Conservation (phyloP, 306 rosid species). For the Dicorynia guianensis region DNA sequence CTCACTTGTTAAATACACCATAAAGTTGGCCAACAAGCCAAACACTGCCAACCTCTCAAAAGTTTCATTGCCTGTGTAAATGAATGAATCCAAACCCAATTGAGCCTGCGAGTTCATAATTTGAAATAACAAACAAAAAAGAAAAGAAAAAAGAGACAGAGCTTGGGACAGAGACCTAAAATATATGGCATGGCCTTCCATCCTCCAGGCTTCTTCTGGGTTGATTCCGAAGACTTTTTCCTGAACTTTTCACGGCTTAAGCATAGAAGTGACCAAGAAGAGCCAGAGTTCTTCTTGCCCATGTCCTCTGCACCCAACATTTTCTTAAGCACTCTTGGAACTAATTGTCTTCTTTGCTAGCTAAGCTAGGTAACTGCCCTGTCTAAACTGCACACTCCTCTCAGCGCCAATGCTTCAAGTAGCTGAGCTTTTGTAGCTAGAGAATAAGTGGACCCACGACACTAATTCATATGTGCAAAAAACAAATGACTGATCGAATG, state of each 20-base stretch:
- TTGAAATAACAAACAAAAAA: not conserved
- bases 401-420: not conserved
- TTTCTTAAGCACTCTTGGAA: not conserved
- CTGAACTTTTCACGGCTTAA: not conserved
- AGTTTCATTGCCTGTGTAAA: constrained; percentile 73
- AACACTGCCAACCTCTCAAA: constrained; percentile 78
- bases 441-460: not conserved
- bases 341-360: not conserved
- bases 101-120: no score
- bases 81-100: not conserved
- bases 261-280: not conserved
- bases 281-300: not conserved
- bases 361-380: not conserved
- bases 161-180: constrained; percentile 56
- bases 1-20: constrained; percentile 70
- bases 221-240: constrained; percentile 22
- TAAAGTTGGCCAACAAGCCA: constrained; percentile 76
- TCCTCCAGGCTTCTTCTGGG: constrained; percentile 57
- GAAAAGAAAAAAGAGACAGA: not conserved
- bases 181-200: constrained; percentile 80
- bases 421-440: not conserved
- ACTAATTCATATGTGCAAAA: not conserved
- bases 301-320: not conserved
- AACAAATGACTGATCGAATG: not conserved
- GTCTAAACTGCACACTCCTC: not conserved